Evolutionary conservation across 1,284 basidiomycete species (phyloP), one percentile per base, ranked within the genome.

Genomic region (Macrocybe sp.): DNA sequence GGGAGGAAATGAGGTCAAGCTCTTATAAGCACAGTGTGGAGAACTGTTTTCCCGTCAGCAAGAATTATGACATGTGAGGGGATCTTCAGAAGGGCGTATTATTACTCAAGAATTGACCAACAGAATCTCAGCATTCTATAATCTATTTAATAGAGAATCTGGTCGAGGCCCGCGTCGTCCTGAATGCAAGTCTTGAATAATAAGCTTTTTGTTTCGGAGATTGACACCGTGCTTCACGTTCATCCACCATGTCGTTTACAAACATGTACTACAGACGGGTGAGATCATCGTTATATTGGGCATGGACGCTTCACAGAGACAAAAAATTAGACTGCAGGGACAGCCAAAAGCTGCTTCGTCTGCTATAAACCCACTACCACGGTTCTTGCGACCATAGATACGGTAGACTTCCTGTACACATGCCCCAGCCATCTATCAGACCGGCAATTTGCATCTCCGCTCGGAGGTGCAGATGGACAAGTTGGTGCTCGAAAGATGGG

Each of bases 231-330:
- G 10, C 22, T 32, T 42, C 30, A 41, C 31, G 7, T 49, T 44
- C 5, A 45, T 44, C 41, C 14, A 33, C 39, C 55, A 87, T 85
- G 83, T 78, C 79, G 35, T 88, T 90, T 67, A 74, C 75, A 38
- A 90, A 90, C 60, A 57, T 86, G 41, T 90, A 90, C 65, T 89
- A 88, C 70, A 89, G 87, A 66, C 78, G 88, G 58, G 87, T 89
- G 61, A 73, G 81, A 73, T 36, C 7, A 31, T 34, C 29, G 42
- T 32, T 37, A 33, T 22, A 29, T 41, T 40, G 22, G 16, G 48
- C 51, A 49, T 38, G 42, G 51, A 52, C 44, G 14, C 28, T 52
- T 49, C 43, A 54, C 52, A 60, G 51, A 59, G 49, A 49, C 35
- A 48, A 43, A 28, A 51, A 52, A 50, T 49, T 59, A 89, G 85